Evolutionary conservation across 1,284 basidiomycete species (phyloP), one percentile per base, ranked within the genome.

Genomic region (Trichosporon ovoides): DNA sequence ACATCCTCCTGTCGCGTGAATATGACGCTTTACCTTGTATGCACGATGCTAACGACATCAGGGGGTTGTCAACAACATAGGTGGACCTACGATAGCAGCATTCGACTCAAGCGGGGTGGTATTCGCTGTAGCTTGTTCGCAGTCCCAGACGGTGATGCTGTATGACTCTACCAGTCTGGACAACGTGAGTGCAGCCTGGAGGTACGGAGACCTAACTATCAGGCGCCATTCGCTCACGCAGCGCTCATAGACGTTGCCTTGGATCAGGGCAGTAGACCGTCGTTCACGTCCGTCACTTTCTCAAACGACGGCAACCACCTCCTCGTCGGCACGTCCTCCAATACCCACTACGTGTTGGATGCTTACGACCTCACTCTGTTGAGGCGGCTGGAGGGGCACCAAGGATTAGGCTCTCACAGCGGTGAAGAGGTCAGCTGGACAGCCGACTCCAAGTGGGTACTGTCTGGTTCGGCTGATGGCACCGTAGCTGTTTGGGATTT

Each of bases 361-460:
- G 86, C 91, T 0, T 96, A 88, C 72, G 86, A 90, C 58, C 89
- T 93, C 0, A 81, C 84, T 62, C 78, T 94, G 5, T 78, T 95
- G 7, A 88, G 87, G 5, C 87, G 92, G 68, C 79, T 97, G 14
- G 88, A 88, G 69, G 90, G 93, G 0, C 87, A 89, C 68, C 74
- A 81, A 7, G 91, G 89, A 1, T 75, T 95, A 19, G 91, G 91
- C 20, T 89, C 89, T 0, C 84, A 83, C 59, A 92, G 89, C 63
- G 89, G 91, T 10, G 91, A 95, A 73, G 94, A 96, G 77, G 86
- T 93, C 2, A 83, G 83, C 16, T 97, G 91, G 89, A 92, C 89
- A 2, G 89, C 91, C 0, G 93, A 97, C 73, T 91, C 89, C 73
- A 88, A 88, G 68, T 97, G 84, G 69, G 82, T 96, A 24, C 72